Evolutionary conservation across 306 rosid genomes (phyloP).

Genomic region (Sechiopsis laciniata): DNA sequence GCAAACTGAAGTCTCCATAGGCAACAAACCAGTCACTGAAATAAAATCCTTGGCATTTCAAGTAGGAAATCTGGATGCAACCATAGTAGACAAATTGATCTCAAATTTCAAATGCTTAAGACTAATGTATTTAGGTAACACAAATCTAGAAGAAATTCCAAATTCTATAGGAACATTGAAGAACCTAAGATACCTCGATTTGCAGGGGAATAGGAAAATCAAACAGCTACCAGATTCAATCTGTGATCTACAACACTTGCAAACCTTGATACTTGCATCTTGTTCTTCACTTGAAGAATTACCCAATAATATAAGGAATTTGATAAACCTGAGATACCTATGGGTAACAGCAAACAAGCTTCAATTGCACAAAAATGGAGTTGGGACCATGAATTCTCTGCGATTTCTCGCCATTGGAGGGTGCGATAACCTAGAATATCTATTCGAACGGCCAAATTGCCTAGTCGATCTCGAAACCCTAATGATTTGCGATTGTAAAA

Average conservation of each 20-base stretch:
- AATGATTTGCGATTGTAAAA: constrained; percentile 7
- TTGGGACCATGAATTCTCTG: constrained; percentile 10
- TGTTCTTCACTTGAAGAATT: constrained; percentile 15
- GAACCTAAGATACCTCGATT: constrained; percentile 9
- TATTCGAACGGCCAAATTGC: background rate
- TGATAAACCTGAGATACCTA: constrained; percentile 12
- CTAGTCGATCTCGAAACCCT: background rate
- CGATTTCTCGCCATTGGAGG: constrained; percentile 12
- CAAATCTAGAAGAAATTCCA: constrained; percentile 10
- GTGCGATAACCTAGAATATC: background rate
- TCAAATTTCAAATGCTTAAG: background rate
- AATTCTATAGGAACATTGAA: constrained; percentile 1
- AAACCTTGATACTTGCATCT: background rate
- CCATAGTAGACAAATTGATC: background rate
- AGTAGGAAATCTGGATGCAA: background rate
- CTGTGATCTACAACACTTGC: background rate
- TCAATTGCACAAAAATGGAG: constrained; percentile 8
- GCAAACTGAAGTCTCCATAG: background rate
- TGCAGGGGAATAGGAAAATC: constrained; percentile 1
- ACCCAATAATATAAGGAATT: background rate
- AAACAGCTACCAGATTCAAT: constrained; percentile 18
- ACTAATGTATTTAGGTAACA: background rate
- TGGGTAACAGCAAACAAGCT: constrained; percentile 1
- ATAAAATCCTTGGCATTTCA: background rate
- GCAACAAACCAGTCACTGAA: background rate